Percentiles rank a stretch among this genome's conserved stretches.
phyloP scores from a whole-genome alignment of 73 alveolate species.

The Paramecium octaurelia region DNA sequence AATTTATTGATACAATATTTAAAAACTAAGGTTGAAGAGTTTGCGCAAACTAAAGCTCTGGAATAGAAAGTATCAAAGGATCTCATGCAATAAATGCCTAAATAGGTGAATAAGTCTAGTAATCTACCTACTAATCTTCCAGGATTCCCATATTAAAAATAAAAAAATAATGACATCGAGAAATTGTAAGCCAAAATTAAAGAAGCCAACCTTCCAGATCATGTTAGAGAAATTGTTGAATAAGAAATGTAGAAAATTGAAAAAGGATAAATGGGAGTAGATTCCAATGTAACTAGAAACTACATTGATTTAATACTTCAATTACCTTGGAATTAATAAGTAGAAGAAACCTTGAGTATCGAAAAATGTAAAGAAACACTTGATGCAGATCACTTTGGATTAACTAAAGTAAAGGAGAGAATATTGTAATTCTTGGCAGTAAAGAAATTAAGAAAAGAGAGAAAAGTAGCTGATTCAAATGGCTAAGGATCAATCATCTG shows the following conservation, averaged over 20 bases:
- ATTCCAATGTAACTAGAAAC: conserved; percentile 73
- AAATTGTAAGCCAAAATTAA: conserved; percentile 67
- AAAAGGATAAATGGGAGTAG: conserved; percentile 68
- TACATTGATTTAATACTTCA: conserved; percentile 75
- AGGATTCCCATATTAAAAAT: neutral
- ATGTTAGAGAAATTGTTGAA: conserved; percentile 70
- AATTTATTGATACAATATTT: neutral
- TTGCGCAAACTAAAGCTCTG: conserved; percentile 33
- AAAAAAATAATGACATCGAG: conserved; percentile 57
- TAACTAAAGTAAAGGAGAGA: conserved; percentile 89
- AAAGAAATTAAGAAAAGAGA: conserved; percentile 56
- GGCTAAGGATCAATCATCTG: conserved; percentile 84
- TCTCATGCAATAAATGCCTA: neutral
- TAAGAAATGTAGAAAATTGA: conserved; percentile 69
- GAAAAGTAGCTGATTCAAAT: conserved; percentile 53
- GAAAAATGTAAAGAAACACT: conserved; percentile 70
- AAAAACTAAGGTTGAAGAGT: conserved; percentile 35
- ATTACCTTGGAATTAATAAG: conserved; percentile 81
- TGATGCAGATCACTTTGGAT: conserved; percentile 92
- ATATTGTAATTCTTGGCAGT: conserved; percentile 91
- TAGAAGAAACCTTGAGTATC: conserved; percentile 71
- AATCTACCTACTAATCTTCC: neutral
- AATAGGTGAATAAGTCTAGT: neutral
- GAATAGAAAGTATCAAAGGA: conserved; percentile 49
- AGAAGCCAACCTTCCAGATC: conserved; percentile 75